A percentile compares a stretch with the other conserved stretches of the same genome.
Evolutionary conservation across 768 basidiomycete species (phyloP).

Genomic region (Boletellus ananas): DNA sequence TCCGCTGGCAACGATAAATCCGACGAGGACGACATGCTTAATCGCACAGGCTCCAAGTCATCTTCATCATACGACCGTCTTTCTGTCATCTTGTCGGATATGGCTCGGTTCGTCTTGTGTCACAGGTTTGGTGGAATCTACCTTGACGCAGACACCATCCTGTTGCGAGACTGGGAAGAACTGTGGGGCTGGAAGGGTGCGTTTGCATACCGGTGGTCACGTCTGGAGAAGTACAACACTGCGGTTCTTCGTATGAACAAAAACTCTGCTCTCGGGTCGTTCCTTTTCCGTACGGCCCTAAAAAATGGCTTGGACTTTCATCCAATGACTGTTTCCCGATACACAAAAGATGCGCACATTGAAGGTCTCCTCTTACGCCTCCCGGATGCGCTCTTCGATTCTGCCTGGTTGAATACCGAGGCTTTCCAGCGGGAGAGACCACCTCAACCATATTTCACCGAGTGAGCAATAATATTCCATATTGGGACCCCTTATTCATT

Average conservation of each 20-base stretch:
- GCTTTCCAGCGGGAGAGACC: conserved; percentile 88
- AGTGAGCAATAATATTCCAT: conserved; percentile 42
- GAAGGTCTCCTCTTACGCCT: conserved; percentile 82
- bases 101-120: conserved; percentile 96
- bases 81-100: conserved; percentile 91
- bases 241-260: conserved; percentile 94
- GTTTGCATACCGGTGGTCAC: conserved; percentile 96
- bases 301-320: conserved; percentile 96
- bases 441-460: conserved; percentile 89
- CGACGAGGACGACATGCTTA: conserved; percentile 54
- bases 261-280: conserved; percentile 84
- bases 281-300: conserved; percentile 90
- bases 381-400: conserved; percentile 94
- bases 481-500: neutral
- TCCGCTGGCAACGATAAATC: conserved; percentile 27
- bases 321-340: conserved; percentile 90
- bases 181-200: conserved; percentile 96
- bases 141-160: conserved; percentile 93
- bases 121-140: conserved; percentile 97
- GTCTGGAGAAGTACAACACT: conserved; percentile 91
- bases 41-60: conserved; percentile 87
- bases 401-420: conserved; percentile 95
- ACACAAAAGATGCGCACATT: conserved; percentile 84
- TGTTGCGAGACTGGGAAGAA: conserved; percentile 98
- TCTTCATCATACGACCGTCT: conserved; percentile 84